Percentiles rank a stretch among this genome's conserved stretches.
These are phyloP conservation scores for Colletotrichum endophyticum DNA, from an alignment of 2,329 filamentous ascomycete genomes.

Conservation along the genomic window DNA sequence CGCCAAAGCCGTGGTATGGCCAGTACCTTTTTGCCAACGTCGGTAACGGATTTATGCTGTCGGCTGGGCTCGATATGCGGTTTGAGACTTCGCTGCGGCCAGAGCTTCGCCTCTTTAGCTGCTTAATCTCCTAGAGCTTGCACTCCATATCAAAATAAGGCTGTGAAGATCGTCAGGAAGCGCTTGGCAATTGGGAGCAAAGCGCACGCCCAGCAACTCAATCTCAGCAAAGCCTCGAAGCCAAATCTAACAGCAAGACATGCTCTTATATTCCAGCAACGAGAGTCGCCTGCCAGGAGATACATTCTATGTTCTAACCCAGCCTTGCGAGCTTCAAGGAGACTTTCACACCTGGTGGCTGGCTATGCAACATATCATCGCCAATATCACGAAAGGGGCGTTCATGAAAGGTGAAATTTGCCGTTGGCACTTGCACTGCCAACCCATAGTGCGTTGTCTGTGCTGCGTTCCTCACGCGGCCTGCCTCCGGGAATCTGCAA, in stretches of 20 bases:
- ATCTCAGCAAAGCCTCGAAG: background rate
- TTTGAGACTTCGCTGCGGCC: background rate
- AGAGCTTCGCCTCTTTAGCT: background rate
- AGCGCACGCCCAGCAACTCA: constrained; percentile 13
- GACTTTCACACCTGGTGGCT: background rate
- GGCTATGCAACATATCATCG: background rate
- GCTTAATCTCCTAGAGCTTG: background rate
- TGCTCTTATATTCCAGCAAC: background rate
- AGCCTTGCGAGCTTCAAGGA: background rate
- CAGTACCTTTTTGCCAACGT: background rate
- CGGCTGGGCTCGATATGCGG: background rate
- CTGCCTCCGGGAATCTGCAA: constrained; percentile 7
- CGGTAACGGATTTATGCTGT: background rate
- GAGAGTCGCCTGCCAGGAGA: background rate
- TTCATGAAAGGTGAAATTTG: background rate
- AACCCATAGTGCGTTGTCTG: background rate
- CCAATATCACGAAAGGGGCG: background rate
- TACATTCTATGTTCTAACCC: background rate
- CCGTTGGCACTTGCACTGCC: background rate
- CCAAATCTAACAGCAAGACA: background rate
- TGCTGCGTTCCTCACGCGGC: background rate
- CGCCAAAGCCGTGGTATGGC: background rate
- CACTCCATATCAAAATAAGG: background rate
- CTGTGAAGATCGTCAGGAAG: constrained; percentile 5
- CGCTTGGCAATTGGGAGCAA: constrained; percentile 17